Base-by-base conservation (phyloP, 2,329 filamentous ascomycete species). In the Ceratocystis ficicola region DNA sequence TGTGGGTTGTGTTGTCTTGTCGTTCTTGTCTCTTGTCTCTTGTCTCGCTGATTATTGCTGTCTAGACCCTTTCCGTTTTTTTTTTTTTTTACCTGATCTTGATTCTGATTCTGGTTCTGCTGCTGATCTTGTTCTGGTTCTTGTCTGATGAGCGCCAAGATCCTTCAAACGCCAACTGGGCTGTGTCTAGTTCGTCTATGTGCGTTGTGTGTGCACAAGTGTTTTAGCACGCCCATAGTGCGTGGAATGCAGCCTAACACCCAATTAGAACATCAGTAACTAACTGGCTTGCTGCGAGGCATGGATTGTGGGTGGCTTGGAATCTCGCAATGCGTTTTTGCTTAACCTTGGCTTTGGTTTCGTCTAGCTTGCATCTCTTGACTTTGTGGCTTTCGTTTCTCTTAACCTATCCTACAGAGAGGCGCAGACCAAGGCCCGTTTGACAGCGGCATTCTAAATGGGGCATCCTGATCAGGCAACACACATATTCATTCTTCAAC, bases 161-260 rank as follows among this genome's bases (percentile, higher is more conserved):
- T 59, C 15, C 55, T 59, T 28, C 55, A 36, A 32, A 20, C 55
- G 32, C 15, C 5, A 7, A 59, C 55, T 20, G 55, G 55, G 55
- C 55, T 59, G 55, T 36, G 55, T 59, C 7, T 5, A 30, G 30
- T 8, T 15, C 22, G 17, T 52, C 5, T 25, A 52, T 15, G 15
- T 28, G 22, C 25, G 48, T 7, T 22, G 46, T 48, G 17, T 15
- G n/a, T 48, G 44, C 5, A 48, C 22, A 50, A 12, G 17, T 5
- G 7, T 15, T 12, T 25, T 30, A 12, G 52, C 25, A 15, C 22
- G 17, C 20, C 7, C n/a, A 50, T 7, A 5, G 17, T 57, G 20
- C 28, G 55, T n/a, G 55, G 55, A 59, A 59, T 59, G 28, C 28
- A 8, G 52, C 52, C 17, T 57, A 32, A 32, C 22, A 52, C 52